Evolutionary conservation across 441 rosid species (phyloP), one percentile per base, ranked within the genome.

Genomic region (Breynia disticha): DNA sequence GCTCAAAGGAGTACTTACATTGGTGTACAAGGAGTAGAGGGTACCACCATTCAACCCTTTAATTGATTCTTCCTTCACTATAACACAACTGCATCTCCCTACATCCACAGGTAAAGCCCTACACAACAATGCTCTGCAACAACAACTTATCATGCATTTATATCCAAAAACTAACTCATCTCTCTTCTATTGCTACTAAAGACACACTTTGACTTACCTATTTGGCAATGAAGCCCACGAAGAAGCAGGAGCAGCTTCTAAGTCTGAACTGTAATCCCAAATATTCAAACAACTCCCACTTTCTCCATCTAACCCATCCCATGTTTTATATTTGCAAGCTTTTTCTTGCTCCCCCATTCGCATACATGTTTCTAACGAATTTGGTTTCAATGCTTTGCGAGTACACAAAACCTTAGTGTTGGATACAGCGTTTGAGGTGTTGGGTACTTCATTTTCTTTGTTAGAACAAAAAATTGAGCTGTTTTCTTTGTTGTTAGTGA

Each of bases 241-340:
- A 63, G 96, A 76, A 75, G 98, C 96, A 10, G 95, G 98, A 37
- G 98, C 95, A 11, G 96, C 84, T 65, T 90, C 95, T 0, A 93
- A 85, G 70, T 90, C 98, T 3, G 98, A 90, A 52, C n/a, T n/a
- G n/a, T 72, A 81, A 53, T 90, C 98, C 98, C 96, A 90, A 50
- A 90, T 69, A 44, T 83, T 83, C 62, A 82, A 69, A 48, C 85
- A 81, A 60, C 62, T 64, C 0, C 90, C 84, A 61, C 78, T 76
- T 59, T 86, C 90, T 4, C 87, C 74, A 28, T 82, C 90, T 60
- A 69, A 62, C 60, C 78, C 59, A 35, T 88, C 83, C 89, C 86
- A 76, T 3, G 66, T 46, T 54, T 68, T 73, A 52, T 72, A 55
- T 64, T 85, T 83, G 41, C 79, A 65, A 62, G 46, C 68, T 65